Evolutionary conservation across 2,329 filamentous ascomycete species (phyloP), one percentile per base, ranked within the genome.

Genomic region (Cladosporium oxysporum): DNA sequence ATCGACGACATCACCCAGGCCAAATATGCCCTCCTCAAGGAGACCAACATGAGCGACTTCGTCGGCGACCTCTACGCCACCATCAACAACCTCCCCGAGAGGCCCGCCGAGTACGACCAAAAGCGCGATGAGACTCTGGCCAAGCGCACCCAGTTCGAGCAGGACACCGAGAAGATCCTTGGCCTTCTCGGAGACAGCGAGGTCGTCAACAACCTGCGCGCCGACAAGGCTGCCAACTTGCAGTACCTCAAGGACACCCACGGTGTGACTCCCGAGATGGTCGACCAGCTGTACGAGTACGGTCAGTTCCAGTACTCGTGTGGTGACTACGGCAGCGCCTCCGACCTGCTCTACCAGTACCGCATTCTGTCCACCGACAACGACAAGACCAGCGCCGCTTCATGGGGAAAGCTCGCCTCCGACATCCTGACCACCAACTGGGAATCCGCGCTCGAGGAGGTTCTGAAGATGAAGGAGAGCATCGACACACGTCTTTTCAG

Each of bases 41-140:
- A 93, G 79, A 98, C 95, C 76, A 97, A 98, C 85, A 99, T 99
- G 95, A 95, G 91, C 75, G 95, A 99, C 81, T 99, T 96, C 79
- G 92, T 98, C 64, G 93, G 93, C 76, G 91, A 90, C 76, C 84
- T 99, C 72, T 92, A 96, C 85, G 91, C 91, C 78, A 91, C 97
- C 76, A 88, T 99, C 71, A 88, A 98, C 83, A 86, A 89, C 73
- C 87, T 92, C 70, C 85, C 90, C 67, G 86, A 91, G 69, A 83
- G 91, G 64, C 93, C 95, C 60, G 86, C 90, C 69, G 93, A 97
- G 80, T 98, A 93, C 80, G 87, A 88, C 74, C 89, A 91, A 79
- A 96, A 95, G 88, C 87, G 92, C 76, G 91, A 97, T 79, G 90
- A 93, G 77, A 93, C 98, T 68, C 83, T 98, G 75, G 85, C 89